A percentile compares a stretch with the other conserved stretches of the same genome.
Conservation (phyloP, 2,329 filamentous ascomycete species). For the Rutstroemia sp. region DNA sequence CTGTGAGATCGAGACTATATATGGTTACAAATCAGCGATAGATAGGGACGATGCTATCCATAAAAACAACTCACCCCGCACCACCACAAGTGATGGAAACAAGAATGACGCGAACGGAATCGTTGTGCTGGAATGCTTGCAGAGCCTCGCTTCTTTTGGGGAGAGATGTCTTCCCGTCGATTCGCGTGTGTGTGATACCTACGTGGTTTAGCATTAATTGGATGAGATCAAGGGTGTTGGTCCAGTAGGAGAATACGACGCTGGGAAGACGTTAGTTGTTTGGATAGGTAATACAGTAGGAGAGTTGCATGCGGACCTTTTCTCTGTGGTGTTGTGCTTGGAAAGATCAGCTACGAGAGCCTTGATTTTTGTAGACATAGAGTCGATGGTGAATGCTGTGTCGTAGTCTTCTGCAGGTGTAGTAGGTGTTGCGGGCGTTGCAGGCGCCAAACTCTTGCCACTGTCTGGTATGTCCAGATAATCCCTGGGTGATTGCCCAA, state of each 20-base stretch:
- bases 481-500: not conserved
- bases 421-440: not conserved
- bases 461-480: not conserved
- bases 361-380: slow-evolving; percentile 15
- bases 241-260: slow-evolving; percentile 46
- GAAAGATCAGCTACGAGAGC: slow-evolving; percentile 9
- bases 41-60: not conserved
- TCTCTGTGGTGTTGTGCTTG: slow-evolving; percentile 2
- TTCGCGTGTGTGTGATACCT: slow-evolving; percentile 33
- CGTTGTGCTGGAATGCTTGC: slow-evolving; percentile 34
- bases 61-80: slow-evolving; percentile 35
- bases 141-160: slow-evolving; percentile 36
- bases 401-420: not conserved
- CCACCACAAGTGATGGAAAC: slow-evolving; percentile 45
- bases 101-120: slow-evolving; percentile 36
- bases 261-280: slow-evolving; percentile 23
- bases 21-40: not conserved
- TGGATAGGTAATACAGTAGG: not conserved
- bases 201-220: slow-evolving; percentile 33
- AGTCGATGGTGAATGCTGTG: not conserved
- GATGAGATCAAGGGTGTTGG: slow-evolving; percentile 40
- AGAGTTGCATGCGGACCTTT: not conserved
- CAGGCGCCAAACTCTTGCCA: not conserved
- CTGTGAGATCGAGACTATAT: slow-evolving; percentile 14
- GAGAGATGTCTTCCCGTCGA: slow-evolving; percentile 41